Percentiles rank a stretch among this genome's conserved stretches.
These are phyloP conservation scores for Pseudogymnoascus sp. DNA, from an alignment of 2,329 filamentous ascomycete species.

Conservation along the genomic window DNA sequence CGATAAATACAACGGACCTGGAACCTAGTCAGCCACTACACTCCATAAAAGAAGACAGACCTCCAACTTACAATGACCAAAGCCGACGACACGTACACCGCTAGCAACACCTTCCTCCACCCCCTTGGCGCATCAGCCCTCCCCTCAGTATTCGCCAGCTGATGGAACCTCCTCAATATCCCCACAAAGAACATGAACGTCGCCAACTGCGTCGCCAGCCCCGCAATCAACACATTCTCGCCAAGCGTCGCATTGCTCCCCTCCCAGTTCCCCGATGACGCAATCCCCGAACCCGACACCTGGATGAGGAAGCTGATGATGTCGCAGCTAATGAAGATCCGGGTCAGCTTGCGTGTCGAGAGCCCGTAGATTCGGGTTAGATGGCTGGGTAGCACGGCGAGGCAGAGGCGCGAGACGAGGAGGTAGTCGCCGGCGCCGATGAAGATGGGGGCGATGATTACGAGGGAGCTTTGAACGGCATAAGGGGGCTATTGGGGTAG, in stretches of 20 bases:
- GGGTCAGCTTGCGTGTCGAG: conserved; percentile 34
- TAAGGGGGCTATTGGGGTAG: conserved; percentile 13
- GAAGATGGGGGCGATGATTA: conserved; percentile 44
- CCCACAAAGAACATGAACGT: conserved; percentile 36
- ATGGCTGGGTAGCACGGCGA: conserved; percentile 29
- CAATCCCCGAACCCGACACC: conserved; percentile 38
- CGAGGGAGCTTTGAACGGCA: conserved; percentile 25
- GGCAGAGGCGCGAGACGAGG: conserved; percentile 41
- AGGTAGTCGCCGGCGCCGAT: conserved; percentile 45
- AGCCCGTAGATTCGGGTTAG: conserved; percentile 33
- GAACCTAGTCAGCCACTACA: conserved; percentile 15
- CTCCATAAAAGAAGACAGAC: neutral
- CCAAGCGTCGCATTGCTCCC: conserved; percentile 34
- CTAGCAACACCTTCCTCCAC: conserved; percentile 34
- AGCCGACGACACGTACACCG: conserved; percentile 38
- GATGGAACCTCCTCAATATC: conserved; percentile 35
- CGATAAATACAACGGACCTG: conserved; percentile 46
- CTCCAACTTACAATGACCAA: conserved; percentile 38
- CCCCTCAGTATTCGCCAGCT: conserved; percentile 21
- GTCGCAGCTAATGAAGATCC: conserved; percentile 40
- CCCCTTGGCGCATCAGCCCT: conserved; percentile 26
- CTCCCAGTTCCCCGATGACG: conserved; percentile 36
- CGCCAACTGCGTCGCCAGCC: conserved; percentile 35
- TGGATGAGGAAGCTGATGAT: conserved; percentile 40
- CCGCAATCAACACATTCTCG: conserved; percentile 36